phyloP scores from a whole-genome alignment of 164 flowering plant genomes.

The Houttuynia cordata region DNA sequence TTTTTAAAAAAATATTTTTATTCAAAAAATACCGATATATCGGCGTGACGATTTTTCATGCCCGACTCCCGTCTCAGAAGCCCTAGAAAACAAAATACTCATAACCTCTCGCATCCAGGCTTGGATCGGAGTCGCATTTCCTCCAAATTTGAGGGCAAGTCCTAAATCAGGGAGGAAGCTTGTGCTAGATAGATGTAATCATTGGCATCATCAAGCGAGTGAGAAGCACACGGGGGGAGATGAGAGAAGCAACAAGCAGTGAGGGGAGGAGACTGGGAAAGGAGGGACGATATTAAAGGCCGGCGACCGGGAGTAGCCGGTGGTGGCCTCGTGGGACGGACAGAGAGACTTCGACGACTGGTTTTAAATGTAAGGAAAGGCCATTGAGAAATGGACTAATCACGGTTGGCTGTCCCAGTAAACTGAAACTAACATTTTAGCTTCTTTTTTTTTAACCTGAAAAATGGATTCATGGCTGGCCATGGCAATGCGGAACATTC shows the following conservation, averaged over 20 bases:
- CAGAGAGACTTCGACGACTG: background rate
- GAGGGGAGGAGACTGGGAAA: background rate
- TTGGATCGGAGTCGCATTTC: background rate
- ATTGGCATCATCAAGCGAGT: background rate
- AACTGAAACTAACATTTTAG: no score
- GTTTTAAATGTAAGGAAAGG: background rate
- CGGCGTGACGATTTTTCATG: no score
- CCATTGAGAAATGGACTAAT: no score
- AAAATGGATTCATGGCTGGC: no score
- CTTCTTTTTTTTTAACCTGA: no score
- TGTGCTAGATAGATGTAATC: background rate
- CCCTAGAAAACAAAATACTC: slow-evolving; percentile 4
- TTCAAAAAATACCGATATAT: no score
- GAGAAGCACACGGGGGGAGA: background rate
- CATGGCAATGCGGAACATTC: no score
- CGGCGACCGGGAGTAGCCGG: background rate
- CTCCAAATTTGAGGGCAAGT: background rate
- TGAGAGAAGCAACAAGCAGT: background rate
- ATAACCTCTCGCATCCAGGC: background rate
- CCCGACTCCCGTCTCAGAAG: background rate
- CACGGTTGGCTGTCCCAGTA: no score
- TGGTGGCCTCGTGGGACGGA: background rate
- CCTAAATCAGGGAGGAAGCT: background rate
- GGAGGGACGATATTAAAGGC: background rate
- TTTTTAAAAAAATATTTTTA: no score